Conservation (phyloP, 1,284 basidiomycete species). For the Cutaneotrichosporon spelunceum region DNA sequence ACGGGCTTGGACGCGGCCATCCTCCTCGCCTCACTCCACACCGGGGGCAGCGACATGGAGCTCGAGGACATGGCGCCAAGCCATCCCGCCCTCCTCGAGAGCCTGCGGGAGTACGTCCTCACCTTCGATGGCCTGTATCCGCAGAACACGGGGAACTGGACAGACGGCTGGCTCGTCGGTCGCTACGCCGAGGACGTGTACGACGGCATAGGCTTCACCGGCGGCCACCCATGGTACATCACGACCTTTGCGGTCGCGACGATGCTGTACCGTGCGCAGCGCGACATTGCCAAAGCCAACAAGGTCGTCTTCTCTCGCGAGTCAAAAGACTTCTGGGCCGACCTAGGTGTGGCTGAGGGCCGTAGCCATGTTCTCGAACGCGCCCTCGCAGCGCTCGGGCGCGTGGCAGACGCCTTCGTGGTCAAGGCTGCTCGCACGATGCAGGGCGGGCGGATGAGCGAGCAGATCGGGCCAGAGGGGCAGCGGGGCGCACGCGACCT, state of each 20-base stretch:
- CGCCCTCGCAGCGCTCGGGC: slow-evolving; percentile 31
- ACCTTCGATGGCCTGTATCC: slow-evolving; percentile 49
- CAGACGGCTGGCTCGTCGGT: slow-evolving; percentile 50
- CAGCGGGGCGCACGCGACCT: slow-evolving; percentile 47
- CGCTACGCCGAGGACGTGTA: slow-evolving; percentile 55
- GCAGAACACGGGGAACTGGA: slow-evolving; percentile 46
- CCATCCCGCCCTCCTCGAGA: slow-evolving; percentile 39
- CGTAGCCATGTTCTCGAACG: slow-evolving; percentile 15
- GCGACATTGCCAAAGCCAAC: slow-evolving; percentile 19
- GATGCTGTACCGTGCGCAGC: slow-evolving; percentile 43
- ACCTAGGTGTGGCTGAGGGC: slow-evolving; percentile 29
- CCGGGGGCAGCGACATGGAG: slow-evolving; percentile 27
- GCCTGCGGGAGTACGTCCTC: slow-evolving; percentile 43
- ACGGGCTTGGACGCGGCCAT: slow-evolving; percentile 50
- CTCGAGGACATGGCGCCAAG: slow-evolving; percentile 25
- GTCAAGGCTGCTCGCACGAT: background rate
- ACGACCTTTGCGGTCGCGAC: slow-evolving; percentile 52
- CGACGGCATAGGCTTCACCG: slow-evolving; percentile 47
- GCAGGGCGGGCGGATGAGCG: slow-evolving; percentile 44
- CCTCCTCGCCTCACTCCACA: slow-evolving; percentile 51
- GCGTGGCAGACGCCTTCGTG: slow-evolving; percentile 47
- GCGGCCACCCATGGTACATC: slow-evolving; percentile 53
- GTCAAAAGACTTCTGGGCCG: slow-evolving; percentile 44
- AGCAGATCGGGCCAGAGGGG: slow-evolving; percentile 45
- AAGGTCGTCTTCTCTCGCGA: slow-evolving; percentile 25